Percentiles rank a stretch among this genome's conserved stretches.
Conservation (phyloP, 371 early-diverging fungal genomes). For the Zychaea mexicana region DNA sequence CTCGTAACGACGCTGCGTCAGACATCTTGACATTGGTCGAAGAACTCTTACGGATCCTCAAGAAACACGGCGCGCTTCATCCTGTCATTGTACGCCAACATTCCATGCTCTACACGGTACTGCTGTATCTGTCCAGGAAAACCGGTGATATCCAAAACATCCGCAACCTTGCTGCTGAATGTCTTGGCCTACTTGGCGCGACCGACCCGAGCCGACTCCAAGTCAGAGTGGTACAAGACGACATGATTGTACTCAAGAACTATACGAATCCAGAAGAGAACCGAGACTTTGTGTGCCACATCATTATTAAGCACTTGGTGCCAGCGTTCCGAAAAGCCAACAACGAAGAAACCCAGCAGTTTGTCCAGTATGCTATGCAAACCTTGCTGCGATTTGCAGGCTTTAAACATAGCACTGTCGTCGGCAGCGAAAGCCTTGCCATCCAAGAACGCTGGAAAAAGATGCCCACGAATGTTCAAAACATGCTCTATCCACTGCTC, state of each 20-base stretch:
- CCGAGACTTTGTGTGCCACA: slow-evolving; percentile 57
- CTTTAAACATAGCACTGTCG: slow-evolving; percentile 24
- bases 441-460: slow-evolving; percentile 29
- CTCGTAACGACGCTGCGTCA: slow-evolving; percentile 10
- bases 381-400: slow-evolving; percentile 59
- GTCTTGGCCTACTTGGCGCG: slow-evolving; percentile 77
- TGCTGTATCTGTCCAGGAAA: slow-evolving; percentile 26
- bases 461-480: slow-evolving; percentile 39
- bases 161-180: slow-evolving; percentile 33
- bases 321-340: slow-evolving; percentile 60
- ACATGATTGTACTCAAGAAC: slow-evolving; percentile 30
- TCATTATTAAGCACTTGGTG: slow-evolving; percentile 65
- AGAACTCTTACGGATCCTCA: slow-evolving; percentile 13
- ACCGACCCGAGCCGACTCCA: slow-evolving; percentile 59
- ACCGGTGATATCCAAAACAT: slow-evolving; percentile 18
- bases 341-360: slow-evolving; percentile 51
- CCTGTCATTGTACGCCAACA: background rate
- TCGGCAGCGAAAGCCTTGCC: slow-evolving; percentile 14
- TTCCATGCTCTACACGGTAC: slow-evolving; percentile 14
- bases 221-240: slow-evolving; percentile 17
- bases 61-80: background rate
- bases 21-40: slow-evolving; percentile 13
- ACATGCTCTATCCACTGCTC: slow-evolving; percentile 43
- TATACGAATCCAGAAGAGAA: slow-evolving; percentile 55
- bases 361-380: slow-evolving; percentile 67